Evolutionary conservation across 768 basidiomycete genomes (phyloP).

Genomic region (Infundibulicybe gibba): DNA sequence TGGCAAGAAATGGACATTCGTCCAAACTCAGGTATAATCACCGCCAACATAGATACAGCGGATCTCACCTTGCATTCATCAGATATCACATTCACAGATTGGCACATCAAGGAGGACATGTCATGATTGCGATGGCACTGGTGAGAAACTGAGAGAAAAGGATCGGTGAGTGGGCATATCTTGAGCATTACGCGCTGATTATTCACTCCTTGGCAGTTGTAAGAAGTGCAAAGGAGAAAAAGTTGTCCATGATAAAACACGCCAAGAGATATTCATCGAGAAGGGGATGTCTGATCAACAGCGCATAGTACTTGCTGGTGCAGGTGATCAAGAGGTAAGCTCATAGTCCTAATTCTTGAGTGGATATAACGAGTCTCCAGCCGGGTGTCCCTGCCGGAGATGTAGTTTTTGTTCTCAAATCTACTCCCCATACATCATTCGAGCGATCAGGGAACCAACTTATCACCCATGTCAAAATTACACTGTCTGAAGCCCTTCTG

Average conservation of each 20-base stretch:
- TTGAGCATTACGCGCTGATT: not conserved
- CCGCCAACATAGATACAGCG: not conserved
- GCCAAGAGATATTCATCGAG: slow-evolving; percentile 84
- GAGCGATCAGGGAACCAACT: slow-evolving; percentile 82
- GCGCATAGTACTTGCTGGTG: slow-evolving; percentile 84
- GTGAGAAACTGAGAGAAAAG: slow-evolving; percentile 76
- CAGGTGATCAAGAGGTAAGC: slow-evolving; percentile 84
- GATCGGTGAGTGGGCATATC: slow-evolving; percentile 53
- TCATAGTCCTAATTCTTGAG: not conserved
- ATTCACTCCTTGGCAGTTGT: slow-evolving; percentile 50
- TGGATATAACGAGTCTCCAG: slow-evolving; percentile 31
- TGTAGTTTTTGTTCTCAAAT: slow-evolving; percentile 79
- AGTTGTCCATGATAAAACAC: slow-evolving; percentile 82
- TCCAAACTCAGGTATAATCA: slow-evolving; percentile 47
- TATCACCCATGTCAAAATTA: slow-evolving; percentile 76
- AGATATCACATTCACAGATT: slow-evolving; percentile 43
- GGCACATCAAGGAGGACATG: slow-evolving; percentile 56
- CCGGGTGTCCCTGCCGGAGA: slow-evolving; percentile 87
- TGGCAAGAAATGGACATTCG: slow-evolving; percentile 75
- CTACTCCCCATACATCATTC: slow-evolving; percentile 71
- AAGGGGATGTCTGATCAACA: slow-evolving; percentile 84
- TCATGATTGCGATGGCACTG: slow-evolving; percentile 64
- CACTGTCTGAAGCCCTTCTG: slow-evolving; percentile 89
- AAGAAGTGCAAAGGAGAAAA: slow-evolving; percentile 93
- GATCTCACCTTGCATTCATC: not conserved